A percentile compares a stretch with the other conserved stretches of the same genome.
These are phyloP conservation scores for Neofusicoccum ribis DNA, from an alignment of 2,329 filamentous ascomycete genomes.

Conservation along the genomic window DNA sequence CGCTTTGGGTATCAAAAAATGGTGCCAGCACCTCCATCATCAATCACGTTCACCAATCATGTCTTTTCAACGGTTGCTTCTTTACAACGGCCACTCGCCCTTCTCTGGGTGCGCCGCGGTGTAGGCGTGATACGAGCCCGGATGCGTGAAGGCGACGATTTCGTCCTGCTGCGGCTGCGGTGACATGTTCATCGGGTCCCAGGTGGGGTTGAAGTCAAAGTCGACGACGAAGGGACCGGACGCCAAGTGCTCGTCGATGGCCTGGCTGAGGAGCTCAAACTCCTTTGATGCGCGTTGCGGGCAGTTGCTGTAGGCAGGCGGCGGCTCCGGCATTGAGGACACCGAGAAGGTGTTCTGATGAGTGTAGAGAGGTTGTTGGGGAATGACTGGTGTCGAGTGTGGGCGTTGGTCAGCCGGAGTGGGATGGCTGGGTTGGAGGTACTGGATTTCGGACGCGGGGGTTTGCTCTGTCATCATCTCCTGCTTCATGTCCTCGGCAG, in stretches of 20 bases:
- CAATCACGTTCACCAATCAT: background rate
- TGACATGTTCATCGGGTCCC: conserved; percentile 7
- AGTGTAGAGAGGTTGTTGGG: background rate
- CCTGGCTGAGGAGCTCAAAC: conserved; percentile 5
- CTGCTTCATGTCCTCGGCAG: background rate
- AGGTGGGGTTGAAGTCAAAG: conserved; percentile 9
- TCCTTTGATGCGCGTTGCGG: background rate
- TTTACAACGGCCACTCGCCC: background rate
- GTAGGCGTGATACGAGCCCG: conserved; percentile 16
- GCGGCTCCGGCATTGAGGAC: background rate
- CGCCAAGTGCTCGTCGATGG: conserved; percentile 7
- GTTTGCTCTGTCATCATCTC: background rate
- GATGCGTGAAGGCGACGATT: conserved; percentile 17
- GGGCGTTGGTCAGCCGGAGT: background rate
- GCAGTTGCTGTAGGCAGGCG: background rate
- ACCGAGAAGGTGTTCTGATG: background rate
- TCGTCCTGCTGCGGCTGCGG: background rate
- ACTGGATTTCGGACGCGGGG: background rate
- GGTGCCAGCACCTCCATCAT: background rate
- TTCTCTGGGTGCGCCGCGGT: conserved; percentile 5
- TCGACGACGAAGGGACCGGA: conserved; percentile 11
- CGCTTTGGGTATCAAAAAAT: background rate
- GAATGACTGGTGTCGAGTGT: background rate
- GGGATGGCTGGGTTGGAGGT: background rate
- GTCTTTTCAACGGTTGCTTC: background rate